These are phyloP conservation scores for Ogataea minuta DNA, from an alignment of 805 yeast species.

Conservation along the genomic window DNA sequence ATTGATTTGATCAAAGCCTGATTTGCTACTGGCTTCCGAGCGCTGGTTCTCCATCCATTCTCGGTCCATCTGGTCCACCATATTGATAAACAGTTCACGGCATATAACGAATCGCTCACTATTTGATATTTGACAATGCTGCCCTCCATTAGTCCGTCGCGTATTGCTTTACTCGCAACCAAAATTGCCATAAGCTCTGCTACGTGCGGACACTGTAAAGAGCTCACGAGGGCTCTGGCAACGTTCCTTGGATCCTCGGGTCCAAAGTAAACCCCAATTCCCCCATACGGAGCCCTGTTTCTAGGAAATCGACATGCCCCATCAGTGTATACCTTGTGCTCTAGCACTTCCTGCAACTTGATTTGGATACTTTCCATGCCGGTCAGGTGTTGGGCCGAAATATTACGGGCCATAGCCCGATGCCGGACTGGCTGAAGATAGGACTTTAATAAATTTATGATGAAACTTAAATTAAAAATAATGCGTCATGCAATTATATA, in stretches of 20 bases:
- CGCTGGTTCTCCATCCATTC: constrained; percentile 51
- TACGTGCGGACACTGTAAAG: constrained; percentile 67
- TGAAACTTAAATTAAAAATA: no score
- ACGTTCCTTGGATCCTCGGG: constrained; percentile 50
- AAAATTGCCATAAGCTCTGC: constrained; percentile 74
- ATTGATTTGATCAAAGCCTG: constrained; percentile 45
- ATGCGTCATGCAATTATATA: no score
- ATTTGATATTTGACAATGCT: constrained; percentile 39
- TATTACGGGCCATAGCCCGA: no score
- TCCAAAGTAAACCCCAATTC: constrained; percentile 78
- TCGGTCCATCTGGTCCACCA: constrained; percentile 60
- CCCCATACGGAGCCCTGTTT: constrained; percentile 42
- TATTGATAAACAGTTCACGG: constrained; percentile 50
- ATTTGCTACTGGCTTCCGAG: constrained; percentile 48
- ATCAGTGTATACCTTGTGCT: constrained; percentile 57
- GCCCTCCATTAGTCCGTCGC: constrained; percentile 30
- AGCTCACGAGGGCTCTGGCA: constrained; percentile 48
- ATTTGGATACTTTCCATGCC: no score
- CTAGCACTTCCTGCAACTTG: not conserved
- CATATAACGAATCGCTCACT: constrained; percentile 69
- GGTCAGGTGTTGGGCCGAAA: no score
- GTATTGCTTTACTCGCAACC: constrained; percentile 49
- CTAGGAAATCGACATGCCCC: constrained; percentile 75
- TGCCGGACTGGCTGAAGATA: no score
- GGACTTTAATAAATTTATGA: not conserved